phyloP scores from a whole-genome alignment of 176 grass and related monocot species.

The Zea mays region DNA sequence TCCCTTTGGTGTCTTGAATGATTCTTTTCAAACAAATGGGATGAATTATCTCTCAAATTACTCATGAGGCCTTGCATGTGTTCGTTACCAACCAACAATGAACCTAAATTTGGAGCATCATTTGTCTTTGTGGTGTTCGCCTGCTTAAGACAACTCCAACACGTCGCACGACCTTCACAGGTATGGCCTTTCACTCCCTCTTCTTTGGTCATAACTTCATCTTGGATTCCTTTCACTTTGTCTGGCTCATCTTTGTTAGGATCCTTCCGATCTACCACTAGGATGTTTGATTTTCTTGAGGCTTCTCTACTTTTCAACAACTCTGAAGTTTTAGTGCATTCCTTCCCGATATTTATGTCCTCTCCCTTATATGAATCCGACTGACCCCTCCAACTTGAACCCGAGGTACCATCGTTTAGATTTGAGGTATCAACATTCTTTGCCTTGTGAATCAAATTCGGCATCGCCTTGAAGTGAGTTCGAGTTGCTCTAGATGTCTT shows the following conservation, averaged over 20 bases:
- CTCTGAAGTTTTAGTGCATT: not conserved
- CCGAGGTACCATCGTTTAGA: not conserved
- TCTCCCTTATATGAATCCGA: not conserved
- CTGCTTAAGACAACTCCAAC: not conserved
- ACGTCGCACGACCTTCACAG: not conserved
- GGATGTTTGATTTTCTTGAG: not conserved
- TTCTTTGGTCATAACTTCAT: conserved; percentile 9
- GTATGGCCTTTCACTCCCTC: not conserved
- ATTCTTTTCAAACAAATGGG: not conserved
- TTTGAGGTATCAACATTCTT: not conserved
- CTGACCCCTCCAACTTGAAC: not conserved
- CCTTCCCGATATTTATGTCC: not conserved
- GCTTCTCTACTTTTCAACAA: not conserved
- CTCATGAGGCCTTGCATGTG: not conserved
- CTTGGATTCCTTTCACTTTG: not conserved
- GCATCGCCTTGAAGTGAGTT: not conserved
- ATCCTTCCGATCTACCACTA: not conserved
- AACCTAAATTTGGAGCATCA: not conserved
- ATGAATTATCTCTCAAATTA: not conserved
- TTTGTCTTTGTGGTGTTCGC: fast-evolving
- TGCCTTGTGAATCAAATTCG: not conserved
- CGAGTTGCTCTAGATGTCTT: not conserved
- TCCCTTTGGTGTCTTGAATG: not conserved
- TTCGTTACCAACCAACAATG: not conserved
- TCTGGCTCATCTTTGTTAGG: not conserved